phyloP scores from a whole-genome alignment of 805 yeast species.

The Kodamaea kakaduensis region DNA sequence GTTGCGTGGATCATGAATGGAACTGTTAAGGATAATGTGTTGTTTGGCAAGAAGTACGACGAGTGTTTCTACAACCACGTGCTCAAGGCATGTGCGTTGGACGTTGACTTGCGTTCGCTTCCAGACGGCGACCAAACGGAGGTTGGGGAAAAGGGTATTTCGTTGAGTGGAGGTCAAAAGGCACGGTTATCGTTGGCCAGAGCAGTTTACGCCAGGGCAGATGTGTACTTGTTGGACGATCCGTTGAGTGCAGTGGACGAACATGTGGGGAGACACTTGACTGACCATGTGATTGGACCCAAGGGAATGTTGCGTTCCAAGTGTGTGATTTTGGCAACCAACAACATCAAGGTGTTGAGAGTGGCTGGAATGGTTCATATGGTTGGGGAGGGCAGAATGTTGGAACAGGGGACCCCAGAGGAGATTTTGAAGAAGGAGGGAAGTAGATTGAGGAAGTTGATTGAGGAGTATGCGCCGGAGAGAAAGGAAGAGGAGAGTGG shows the following conservation, averaged over 20 bases:
- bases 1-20: constrained; percentile 98
- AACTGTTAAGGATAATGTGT: constrained; percentile 81
- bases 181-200: constrained; percentile 93
- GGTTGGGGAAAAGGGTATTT: constrained; percentile 97
- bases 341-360: constrained; percentile 75
- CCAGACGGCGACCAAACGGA: constrained; percentile 89
- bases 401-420: constrained; percentile 61
- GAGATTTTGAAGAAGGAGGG: constrained; percentile 44
- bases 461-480: constrained; percentile 59
- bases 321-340: constrained; percentile 79
- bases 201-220: constrained; percentile 94
- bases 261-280: constrained; percentile 86
- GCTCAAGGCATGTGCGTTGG: constrained; percentile 82
- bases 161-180: constrained; percentile 96
- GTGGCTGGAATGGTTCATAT: constrained; percentile 69
- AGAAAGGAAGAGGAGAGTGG: constrained; percentile 21
- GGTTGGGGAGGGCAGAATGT: constrained; percentile 63
- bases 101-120: constrained; percentile 69
- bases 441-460: constrained; percentile 50
- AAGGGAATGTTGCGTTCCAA: constrained; percentile 71
- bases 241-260: constrained; percentile 96
- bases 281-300: constrained; percentile 78
- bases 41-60: constrained; percentile 85
- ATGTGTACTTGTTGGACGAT: constrained; percentile 85
- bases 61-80: constrained; percentile 76